Percentiles rank a stretch among this genome's conserved stretches.
These are phyloP conservation scores for Cyberlindnera amylophila DNA, from an alignment of 805 yeast species.

Conservation along the genomic window DNA sequence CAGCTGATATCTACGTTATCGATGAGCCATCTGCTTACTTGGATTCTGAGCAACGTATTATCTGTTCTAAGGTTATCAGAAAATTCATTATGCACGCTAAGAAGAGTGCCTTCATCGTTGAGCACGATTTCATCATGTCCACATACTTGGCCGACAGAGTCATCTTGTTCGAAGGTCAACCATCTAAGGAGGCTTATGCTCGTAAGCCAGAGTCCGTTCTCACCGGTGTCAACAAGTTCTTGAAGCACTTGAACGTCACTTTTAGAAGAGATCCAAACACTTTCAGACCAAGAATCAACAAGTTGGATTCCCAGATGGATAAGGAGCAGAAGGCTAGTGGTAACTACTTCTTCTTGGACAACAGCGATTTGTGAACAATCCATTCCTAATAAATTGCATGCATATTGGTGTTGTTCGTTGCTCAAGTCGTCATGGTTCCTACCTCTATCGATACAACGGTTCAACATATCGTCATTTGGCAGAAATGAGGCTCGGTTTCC, in stretches of 20 bases:
- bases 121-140: constrained; percentile 99
- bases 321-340: constrained; percentile 92
- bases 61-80: constrained; percentile 97
- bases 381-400: too few relatives aligned
- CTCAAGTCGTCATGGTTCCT: too few relatives aligned
- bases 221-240: constrained; percentile 95
- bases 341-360: constrained; percentile 94
- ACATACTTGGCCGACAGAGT: constrained; percentile 98
- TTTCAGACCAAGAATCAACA: constrained; percentile 97
- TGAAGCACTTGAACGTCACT: constrained; percentile 95
- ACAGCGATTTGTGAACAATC: constrained; percentile 37
- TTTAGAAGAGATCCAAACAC: constrained; percentile 99
- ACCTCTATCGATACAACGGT: too few relatives aligned
- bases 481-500: too few relatives aligned
- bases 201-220: constrained; percentile 87
- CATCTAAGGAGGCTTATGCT: constrained; percentile 83
- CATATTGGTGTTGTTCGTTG: too few relatives aligned
- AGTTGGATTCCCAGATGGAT: constrained; percentile 97
- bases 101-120: constrained; percentile 98
- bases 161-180: constrained; percentile 95
- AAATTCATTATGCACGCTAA: constrained; percentile 93
- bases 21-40: constrained; percentile 99
- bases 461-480: too few relatives aligned
- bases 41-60: constrained; percentile 99
- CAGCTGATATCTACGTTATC: constrained; percentile 93